Base-by-base conservation (phyloP, 2,329 filamentous ascomycete species). In the Exophiala alcalophila region DNA sequence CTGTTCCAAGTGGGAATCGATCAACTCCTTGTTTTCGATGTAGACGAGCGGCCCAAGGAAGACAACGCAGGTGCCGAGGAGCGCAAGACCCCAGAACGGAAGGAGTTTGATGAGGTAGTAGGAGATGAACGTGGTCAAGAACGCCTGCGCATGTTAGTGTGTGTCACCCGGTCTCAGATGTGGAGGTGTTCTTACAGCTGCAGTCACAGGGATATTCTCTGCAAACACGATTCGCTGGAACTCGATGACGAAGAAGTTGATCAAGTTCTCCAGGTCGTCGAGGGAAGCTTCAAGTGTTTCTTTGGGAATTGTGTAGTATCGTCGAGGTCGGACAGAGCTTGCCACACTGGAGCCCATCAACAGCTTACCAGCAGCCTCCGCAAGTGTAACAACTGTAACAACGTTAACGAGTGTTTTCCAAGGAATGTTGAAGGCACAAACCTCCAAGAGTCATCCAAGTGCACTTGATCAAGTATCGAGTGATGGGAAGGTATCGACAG, bases 241-340 rank as follows among this genome's bases (percentile, higher is more conserved):
- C 61, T 83, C 80, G 50, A 83, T 81, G 54, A 83, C 71, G 64
- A 82, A 79, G 66, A 83, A 83, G 68, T 83, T 81, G 65, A 78
- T 70, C 40, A 83, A 67, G 65, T 83, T 78, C 61, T 80, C 77
- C 10, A 80, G 60, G 59, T 83, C 80, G 52, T 80, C 78, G 34
- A 80, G 65, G 15, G 78, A 64, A 44, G 72, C 74, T 61, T 83
- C 79, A 24, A 81, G 69, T 34, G 75, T 77, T 55, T 81, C 79
- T 60, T 78, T 78, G 24, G 78, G 77, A 45, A 83, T 74, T 34
- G 74, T 80, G 67, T 80, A 83, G 71, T 83, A 83, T 59, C 76
- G 76, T 58, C 71, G 72, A 16, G 80, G 80, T 45, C 80, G 72
- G 66, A 83, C 73, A 50, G 77, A 76, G 54, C 74, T 76, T 38